phyloP scores from a whole-genome alignment of 1,284 basidiomycete genomes.

The Melampsora allii-populina region DNA sequence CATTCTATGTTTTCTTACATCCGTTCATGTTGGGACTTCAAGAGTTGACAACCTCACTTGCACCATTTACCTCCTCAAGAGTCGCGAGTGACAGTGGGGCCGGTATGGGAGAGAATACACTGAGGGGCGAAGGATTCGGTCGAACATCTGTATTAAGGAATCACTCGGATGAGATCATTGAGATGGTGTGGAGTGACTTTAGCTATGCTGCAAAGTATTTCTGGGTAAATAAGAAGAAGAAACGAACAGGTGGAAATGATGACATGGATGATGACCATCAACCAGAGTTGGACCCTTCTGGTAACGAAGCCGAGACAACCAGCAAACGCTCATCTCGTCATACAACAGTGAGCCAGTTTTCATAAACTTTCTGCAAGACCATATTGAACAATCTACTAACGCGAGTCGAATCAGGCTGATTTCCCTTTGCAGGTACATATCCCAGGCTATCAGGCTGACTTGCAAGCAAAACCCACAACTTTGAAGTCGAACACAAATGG shows the following conservation, averaged over 20 bases:
- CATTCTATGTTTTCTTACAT: conserved; percentile 90
- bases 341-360: conserved; percentile 16
- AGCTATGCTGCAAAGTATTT: conserved; percentile 53
- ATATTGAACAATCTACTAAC: neutral
- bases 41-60: conserved; percentile 59
- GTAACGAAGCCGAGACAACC: conserved; percentile 15
- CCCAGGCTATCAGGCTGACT: conserved; percentile 13
- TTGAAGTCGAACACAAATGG: conserved; percentile 6
- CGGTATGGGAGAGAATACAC: conserved; percentile 15
- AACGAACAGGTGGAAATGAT: conserved; percentile 10
- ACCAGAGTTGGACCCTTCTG: conserved; percentile 9
- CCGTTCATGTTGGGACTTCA: conserved; percentile 79
- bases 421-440: conserved; percentile 36
- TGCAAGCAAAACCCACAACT: neutral
- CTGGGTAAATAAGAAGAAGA: conserved; percentile 13
- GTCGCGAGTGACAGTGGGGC: conserved; percentile 39
- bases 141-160: conserved; percentile 60
- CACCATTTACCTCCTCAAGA: conserved; percentile 49
- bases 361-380: neutral
- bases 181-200: conserved; percentile 74
- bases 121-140: conserved; percentile 34
- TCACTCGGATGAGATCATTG: conserved; percentile 73
- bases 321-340: conserved; percentile 1
- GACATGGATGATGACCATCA: neutral
- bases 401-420: conserved; percentile 6